Evolutionary conservation across 2,329 filamentous ascomycete genomes (phyloP), one percentile per base, ranked within the genome.

Genomic region (Ceratocystis cubensis): DNA sequence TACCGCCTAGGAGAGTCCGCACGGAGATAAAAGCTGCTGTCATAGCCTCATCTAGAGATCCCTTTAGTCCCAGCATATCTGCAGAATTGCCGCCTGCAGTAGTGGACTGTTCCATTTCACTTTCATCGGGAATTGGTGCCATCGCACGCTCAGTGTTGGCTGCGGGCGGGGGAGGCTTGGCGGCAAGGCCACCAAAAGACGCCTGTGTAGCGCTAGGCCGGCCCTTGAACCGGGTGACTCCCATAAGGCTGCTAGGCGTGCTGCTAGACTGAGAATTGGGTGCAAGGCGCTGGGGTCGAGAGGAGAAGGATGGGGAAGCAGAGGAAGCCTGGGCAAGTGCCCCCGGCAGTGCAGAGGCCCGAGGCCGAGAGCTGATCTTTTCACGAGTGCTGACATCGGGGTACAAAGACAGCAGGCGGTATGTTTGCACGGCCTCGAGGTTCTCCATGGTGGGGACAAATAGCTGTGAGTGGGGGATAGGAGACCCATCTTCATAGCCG

Each of bases 11-110:
- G 7, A 88, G 74, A 6, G 81, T 81, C 20, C 81, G 79, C 46
- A 86, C 76, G 15, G 82, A 80, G 63, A 87, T 75, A 67, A 86
- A 83, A 2, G 83, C 81, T 20, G 82, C 80, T 64, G 86, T 75
- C 33, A 85, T 75, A 6, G 69, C 69, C n/a, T 70, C 69, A 4
- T 70, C 66, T 5, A 62, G 30, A 3, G 69, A 61, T 13, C 66
- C 66, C 10, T 64, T 62, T 20, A 66, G 63, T n/a, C 25, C 50
- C 6, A 48, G 22, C 7, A 17, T 15, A 4, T 63, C 61, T 15
- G 33, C 57, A 5, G n/a, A 41, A 20, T 3, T 8, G 6, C 33
- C 33, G 3, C 33, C 33, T 10, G 45, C 13, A 5, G 46, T 30
- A 17, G 15, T 20, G 56, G 28, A 6, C 13, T 56, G 59, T 3